phyloP scores from a whole-genome alignment of 495 filamentous ascomycete genomes.

The Aspergillus affinis region DNA sequence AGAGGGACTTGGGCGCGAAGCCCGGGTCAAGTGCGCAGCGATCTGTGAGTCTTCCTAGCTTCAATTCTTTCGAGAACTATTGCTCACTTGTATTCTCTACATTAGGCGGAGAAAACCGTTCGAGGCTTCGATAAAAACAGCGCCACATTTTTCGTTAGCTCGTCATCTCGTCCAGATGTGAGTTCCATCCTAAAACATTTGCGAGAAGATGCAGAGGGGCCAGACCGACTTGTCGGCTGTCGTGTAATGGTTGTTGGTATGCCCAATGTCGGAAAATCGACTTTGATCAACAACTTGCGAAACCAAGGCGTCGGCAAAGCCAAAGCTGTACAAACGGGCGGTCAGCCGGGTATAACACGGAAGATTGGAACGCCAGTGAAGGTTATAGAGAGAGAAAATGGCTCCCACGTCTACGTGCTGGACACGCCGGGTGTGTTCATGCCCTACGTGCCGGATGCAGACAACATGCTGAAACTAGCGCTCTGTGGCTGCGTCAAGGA shows the following conservation, averaged over 20 bases:
- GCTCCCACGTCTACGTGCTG: slow-evolving; percentile 61
- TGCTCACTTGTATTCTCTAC: background rate
- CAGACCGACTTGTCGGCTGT: slow-evolving; percentile 62
- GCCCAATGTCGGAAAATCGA: slow-evolving; percentile 93
- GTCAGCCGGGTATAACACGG: slow-evolving; percentile 84
- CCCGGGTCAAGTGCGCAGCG: slow-evolving; percentile 28
- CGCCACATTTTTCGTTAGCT: slow-evolving; percentile 64
- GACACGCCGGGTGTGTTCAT: slow-evolving; percentile 89
- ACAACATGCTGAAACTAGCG: slow-evolving; percentile 89
- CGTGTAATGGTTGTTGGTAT: slow-evolving; percentile 89
- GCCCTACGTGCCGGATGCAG: slow-evolving; percentile 79
- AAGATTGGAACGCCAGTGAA: slow-evolving; percentile 83
- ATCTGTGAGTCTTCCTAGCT: slow-evolving; percentile 24
- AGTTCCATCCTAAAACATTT: slow-evolving; percentile 57
- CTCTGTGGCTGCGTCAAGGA: slow-evolving; percentile 91
- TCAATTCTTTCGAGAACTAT: background rate
- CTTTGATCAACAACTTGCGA: slow-evolving; percentile 84
- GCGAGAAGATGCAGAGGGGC: slow-evolving; percentile 42
- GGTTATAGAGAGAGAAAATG: slow-evolving; percentile 59
- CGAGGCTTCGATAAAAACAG: slow-evolving; percentile 56
- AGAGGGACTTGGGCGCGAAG: slow-evolving; percentile 68
- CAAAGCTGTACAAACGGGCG: slow-evolving; percentile 81
- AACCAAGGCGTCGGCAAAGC: slow-evolving; percentile 62
- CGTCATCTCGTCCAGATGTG: slow-evolving; percentile 48
- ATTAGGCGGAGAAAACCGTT: slow-evolving; percentile 48